Conservation (phyloP, 352 stramenopile species). For the Globisporangium acanthophoron region DNA sequence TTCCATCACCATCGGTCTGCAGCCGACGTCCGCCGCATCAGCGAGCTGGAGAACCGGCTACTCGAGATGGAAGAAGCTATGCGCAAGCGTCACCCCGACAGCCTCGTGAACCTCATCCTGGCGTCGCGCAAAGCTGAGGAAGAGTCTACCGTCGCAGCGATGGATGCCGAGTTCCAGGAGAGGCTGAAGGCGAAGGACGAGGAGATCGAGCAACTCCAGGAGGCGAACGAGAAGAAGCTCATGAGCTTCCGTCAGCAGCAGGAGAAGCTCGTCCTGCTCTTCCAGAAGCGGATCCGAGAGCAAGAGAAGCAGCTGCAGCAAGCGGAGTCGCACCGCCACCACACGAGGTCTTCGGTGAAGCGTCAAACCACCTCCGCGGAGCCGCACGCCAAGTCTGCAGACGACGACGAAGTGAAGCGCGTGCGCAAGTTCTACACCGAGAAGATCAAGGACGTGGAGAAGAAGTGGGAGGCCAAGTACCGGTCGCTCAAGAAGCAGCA, state of each 20-base stretch:
- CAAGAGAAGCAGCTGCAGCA: conserved; percentile 34
- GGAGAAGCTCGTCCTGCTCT: conserved; percentile 68
- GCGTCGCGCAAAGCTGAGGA: conserved; percentile 61
- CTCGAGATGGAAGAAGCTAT: conserved; percentile 74
- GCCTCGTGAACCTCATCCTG: conserved; percentile 72
- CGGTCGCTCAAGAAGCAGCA: conserved; percentile 47
- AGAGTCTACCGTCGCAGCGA: conserved; percentile 37
- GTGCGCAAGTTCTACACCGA: conserved; percentile 67
- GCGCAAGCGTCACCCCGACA: conserved; percentile 69
- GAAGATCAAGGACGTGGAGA: conserved; percentile 74
- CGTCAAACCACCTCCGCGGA: background rate
- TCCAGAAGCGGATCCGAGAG: conserved; percentile 53
- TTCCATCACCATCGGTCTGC: conserved; percentile 22
- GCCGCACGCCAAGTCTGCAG: conserved; percentile 7
- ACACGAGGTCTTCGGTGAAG: conserved; percentile 4
- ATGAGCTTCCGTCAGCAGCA: conserved; percentile 75
- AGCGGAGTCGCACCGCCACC: background rate
- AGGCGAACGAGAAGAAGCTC: conserved; percentile 49
- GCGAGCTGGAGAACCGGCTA: conserved; percentile 62
- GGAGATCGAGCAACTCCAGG: conserved; percentile 48
- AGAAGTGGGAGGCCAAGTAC: conserved; percentile 71
- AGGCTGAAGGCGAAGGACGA: conserved; percentile 35
- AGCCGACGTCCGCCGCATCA: conserved; percentile 66
- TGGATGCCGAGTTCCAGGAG: conserved; percentile 30
- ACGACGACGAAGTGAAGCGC: conserved; percentile 34